phyloP scores from a whole-genome alignment of 306 rosid species.

The Lotus japonicus region DNA sequence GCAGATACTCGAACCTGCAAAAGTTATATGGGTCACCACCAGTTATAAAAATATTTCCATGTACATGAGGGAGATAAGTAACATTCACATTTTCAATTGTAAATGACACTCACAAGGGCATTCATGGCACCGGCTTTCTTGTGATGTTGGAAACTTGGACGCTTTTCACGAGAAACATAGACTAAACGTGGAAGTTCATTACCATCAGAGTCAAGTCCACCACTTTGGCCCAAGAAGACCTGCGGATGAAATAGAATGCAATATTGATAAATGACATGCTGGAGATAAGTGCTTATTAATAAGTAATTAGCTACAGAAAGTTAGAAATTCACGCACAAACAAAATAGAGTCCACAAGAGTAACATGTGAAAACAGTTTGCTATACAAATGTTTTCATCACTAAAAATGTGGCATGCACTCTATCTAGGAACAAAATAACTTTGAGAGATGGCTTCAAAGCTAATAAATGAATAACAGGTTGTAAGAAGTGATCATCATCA shows the following conservation, averaged over 20 bases:
- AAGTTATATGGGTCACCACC: neutral
- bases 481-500: neutral
- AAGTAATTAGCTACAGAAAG: too few species aligned
- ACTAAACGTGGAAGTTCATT: slow-evolving; percentile 89
- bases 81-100: neutral
- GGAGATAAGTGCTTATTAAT: too few species aligned
- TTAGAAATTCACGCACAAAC: too few species aligned
- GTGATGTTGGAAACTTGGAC: slow-evolving; percentile 99
- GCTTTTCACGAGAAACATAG: slow-evolving; percentile 99
- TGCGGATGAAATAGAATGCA: slow-evolving; percentile 25
- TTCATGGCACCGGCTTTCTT: slow-evolving; percentile 99
- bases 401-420: neutral
- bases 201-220: slow-evolving; percentile 95
- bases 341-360: too few species aligned
- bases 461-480: neutral
- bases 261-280: neutral
- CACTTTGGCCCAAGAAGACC: slow-evolving; percentile 99
- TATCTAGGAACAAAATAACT: slow-evolving; percentile 2
- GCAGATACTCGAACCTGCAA: slow-evolving; percentile 97
- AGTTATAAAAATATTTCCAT: neutral
- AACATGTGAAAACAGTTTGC: neutral
- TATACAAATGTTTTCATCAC: neutral
- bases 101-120: slow-evolving; percentile 68
- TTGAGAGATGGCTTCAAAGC: neutral
- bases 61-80: neutral